Base-by-base conservation (phyloP, 1,284 basidiomycete genomes). In the Cryptococcus sp. region DNA sequence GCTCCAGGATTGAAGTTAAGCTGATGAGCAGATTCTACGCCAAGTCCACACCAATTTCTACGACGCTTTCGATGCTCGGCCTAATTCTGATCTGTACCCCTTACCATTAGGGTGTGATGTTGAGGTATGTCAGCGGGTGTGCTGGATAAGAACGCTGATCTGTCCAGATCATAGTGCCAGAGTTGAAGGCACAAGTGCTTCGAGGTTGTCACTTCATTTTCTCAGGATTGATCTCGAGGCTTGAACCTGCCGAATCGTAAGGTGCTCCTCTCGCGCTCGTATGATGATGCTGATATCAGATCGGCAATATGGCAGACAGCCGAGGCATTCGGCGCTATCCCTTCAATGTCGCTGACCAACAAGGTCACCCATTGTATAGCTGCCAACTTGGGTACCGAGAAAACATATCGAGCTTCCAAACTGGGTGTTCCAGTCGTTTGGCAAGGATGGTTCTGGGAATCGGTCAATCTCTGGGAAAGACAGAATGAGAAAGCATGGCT, bases 221-320 rank as follows among this genome's bases (percentile, higher is more conserved):
- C 72, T 96, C 93, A 0, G 88, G 90, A 48, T 84, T 98, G 42
- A 92, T 98, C 52, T 92, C 94, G 1, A 82, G 93, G 22, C 86
- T 39, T 91, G 58, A 83, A 83, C 7, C 77, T 78, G 86, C 89
- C 24, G 85, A 91, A 67, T 78, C 61, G 73, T 77, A 54, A 60
- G 74, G 7, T 22, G 9, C 13, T 24, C 23, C n/a, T 5, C 23
- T 21, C 41, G 13, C 7, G 21, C 18, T 7, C 7, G 41, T 24
- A 23, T 9, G 19, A 13, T 41, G 39, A 7, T 43, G 21, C 16
- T 43, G 13, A 13, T 22, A 5, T 7, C 45, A 79, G 82, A 9
- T 87, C 88, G 14, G 89, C 94, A 60, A 83, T 91, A 47, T 98
- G 93, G 93, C 81, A 83, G 54, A 80, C 86, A 62, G 91, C 94